Evolutionary conservation across 257 asterid genomes (phyloP), one percentile per base, ranked within the genome.

Genomic region (Solanum pimpinellifolium): DNA sequence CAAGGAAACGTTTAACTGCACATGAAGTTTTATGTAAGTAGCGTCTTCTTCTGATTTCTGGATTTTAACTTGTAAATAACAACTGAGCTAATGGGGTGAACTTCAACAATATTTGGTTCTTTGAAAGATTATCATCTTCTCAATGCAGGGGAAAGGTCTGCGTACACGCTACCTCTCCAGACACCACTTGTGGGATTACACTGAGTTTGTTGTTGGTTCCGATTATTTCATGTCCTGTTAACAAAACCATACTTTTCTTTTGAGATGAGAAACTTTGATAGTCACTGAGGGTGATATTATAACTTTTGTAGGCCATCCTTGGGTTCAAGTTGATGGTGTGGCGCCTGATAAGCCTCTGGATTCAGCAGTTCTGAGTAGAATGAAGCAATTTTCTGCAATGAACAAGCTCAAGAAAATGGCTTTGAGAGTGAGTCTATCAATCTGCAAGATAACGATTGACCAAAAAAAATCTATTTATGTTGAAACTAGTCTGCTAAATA

Each of bases 341-440:
- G 99, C 99, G 23, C 99, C 98, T 33, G 99, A 96, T 87, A 94
- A 88, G 92, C 98, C 99, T 85, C 98, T 96, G n/a, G 99, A 95
- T 83, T 95, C 98, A 80, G 99, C 99, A 66, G 98, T 96, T 87
- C 75, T 96, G 83, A 96, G 98, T 88, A 98, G 99, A 62, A 89
- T 96, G 97, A 96, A 96, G 88, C 99, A 96, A 77, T 96, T 96
- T 87, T 96, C 99, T 25, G 99, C 98, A 2, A 96, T 96, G 99
- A 96, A 96, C 89, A 93, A 97, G 88, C 97, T 95, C 88, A 96
- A 96, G 95, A 96, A 96, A 94, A 96, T 96, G 99, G 98, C 99
- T 90, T 93, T 96, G 85, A 90, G 98, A 91, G 99, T 96, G 90
- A 83, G 96, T 90, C 83, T 73, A 56, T 72, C 49, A 14, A 25